phyloP scores from a whole-genome alignment of 2,329 filamentous ascomycete genomes.

The Penicillium palitans region DNA sequence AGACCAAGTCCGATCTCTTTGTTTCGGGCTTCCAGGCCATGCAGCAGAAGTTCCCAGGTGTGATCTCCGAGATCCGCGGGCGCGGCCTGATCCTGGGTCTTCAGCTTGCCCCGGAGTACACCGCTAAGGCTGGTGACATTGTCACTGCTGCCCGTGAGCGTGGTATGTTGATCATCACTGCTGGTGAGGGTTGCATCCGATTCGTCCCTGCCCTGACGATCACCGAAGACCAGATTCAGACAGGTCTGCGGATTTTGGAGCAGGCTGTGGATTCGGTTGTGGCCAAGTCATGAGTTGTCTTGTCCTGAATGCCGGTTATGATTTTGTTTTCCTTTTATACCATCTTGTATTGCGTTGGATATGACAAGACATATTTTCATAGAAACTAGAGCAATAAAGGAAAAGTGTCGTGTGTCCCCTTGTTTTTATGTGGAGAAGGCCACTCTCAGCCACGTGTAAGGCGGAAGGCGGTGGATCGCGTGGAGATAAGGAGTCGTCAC shows the following conservation, averaged over 20 bases:
- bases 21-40: conserved; percentile 58
- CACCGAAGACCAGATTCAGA: conserved; percentile 74
- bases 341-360: conserved; percentile 18
- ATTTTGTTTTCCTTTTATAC: conserved; percentile 22
- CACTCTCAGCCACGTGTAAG: background rate
- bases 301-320: conserved; percentile 18
- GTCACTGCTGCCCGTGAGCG: conserved; percentile 84
- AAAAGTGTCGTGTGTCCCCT: conserved; percentile 3
- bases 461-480: conserved; percentile 9
- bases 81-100: conserved; percentile 82
- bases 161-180: conserved; percentile 86
- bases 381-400: conserved; percentile 14
- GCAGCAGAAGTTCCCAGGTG: conserved; percentile 63
- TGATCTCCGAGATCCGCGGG: conserved; percentile 78
- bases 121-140: conserved; percentile 56
- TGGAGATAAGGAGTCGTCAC: conserved; percentile 12
- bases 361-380: conserved; percentile 7
- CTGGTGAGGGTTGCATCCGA: conserved; percentile 84
- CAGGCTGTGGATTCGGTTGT: conserved; percentile 62
- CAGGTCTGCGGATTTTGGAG: conserved; percentile 74
- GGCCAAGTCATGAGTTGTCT: conserved; percentile 31
- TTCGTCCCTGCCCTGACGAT: conserved; percentile 89
- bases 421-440: background rate
- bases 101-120: conserved; percentile 71
- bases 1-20: conserved; percentile 65